Base-by-base conservation (phyloP, 108 stramenopile genomes). In the Cylindrotheca closterium region DNA sequence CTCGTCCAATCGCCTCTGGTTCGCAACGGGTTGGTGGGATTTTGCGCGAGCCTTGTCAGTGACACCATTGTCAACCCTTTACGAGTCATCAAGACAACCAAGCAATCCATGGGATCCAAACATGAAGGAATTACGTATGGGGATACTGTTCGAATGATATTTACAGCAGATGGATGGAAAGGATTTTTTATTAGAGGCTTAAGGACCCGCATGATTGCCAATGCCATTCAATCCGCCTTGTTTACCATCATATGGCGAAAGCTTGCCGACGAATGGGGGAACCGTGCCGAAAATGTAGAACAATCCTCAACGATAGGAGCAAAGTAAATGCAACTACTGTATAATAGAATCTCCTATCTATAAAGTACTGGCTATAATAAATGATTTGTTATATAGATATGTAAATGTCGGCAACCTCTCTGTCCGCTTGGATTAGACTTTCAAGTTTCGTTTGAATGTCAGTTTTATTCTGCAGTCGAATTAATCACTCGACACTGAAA, bases 71-170 rank as follows among this genome's bases (percentile, higher is more conserved):
- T 88, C 0, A 96, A 96, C 65, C 71, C 62, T 23, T 78, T 93
- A 60, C 76, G 92, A 3, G 95, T 96, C 5, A 75, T 96, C 51
- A 96, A 96, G 63, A 92, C 91, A 30, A 87, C 87, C 17, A 94
- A 94, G 61, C 93, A 94, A 74, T 59, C 83, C 8, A 72, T 91
- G 42, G 85, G 75, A 0, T 67, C 93, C 0, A 85, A 85, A 31
- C 82, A 79, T 27, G 57, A 68, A 12, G n/a, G n/a, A n/a, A 63
- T 83, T 12, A 67, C 74, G 10, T 94, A 94, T 63, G 55, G 49
- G 2, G 90, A 90, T 57, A 81, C 81, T 3, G 78, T 94, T 8
- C 56, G 69, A 1, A 79, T 91, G 66, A 85, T 94, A 47, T 32
- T 94, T 47, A 90, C 90, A 2, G 85, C 73, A 5, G 93, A 92